A percentile compares a stretch with the other conserved stretches of the same genome.
Evolutionary conservation across 176 grass and related monocot genomes (phyloP).

Genomic region (Cymbopogon citratus): DNA sequence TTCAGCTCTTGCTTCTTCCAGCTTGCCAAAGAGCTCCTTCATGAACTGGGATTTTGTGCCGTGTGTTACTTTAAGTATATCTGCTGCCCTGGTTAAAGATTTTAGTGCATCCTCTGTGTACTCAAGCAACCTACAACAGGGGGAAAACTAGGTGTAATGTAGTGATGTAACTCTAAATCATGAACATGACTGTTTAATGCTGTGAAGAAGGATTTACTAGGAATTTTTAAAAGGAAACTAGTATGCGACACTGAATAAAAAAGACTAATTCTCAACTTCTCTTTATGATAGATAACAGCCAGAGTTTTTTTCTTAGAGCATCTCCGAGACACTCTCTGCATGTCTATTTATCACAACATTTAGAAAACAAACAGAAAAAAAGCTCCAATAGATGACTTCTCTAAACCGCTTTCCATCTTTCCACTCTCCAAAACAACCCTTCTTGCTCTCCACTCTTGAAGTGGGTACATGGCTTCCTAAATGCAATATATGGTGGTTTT

Average conservation of each 20-base stretch:
- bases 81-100: conserved; percentile 64
- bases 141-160: neutral
- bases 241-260: neutral
- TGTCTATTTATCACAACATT: neutral
- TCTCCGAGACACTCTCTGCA: neutral
- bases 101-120: conserved; percentile 67
- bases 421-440: neutral
- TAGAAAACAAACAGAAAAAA: neutral
- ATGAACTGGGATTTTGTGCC: conserved; percentile 65
- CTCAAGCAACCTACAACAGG: conserved; percentile 54
- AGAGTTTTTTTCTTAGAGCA: neutral
- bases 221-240: neutral
- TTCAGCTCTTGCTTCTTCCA: conserved; percentile 77
- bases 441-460: neutral
- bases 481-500: neutral
- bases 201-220: neutral
- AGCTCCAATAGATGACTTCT: neutral
- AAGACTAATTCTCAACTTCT: neutral
- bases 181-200: neutral
- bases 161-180: conserved; percentile 3
- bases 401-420: neutral
- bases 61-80: conserved; percentile 84
- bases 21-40: conserved; percentile 64
- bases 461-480: neutral
- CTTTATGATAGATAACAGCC: neutral